Conservation (phyloP, 345 rosid genomes). For the Nephelium lappaceum region DNA sequence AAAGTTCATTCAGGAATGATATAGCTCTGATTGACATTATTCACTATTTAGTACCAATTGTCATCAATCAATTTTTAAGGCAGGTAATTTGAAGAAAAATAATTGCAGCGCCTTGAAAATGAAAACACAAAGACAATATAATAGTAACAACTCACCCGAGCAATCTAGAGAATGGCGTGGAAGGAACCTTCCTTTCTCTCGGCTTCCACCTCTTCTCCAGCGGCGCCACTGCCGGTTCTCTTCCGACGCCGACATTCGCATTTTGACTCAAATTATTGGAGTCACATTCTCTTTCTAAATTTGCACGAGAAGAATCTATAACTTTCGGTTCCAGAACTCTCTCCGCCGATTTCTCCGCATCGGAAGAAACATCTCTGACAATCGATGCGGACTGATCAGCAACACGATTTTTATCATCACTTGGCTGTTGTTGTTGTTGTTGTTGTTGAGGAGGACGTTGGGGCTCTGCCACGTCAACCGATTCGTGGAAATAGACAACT, state of each 20-base stretch:
- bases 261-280: conserved; percentile 24
- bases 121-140: background rate
- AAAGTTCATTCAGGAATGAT: background rate
- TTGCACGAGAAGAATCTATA: conserved; percentile 23
- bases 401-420: background rate
- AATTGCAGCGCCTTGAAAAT: background rate
- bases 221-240: conserved; percentile 10
- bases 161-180: conserved; percentile 88
- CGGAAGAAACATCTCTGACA: background rate
- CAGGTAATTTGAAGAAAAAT: background rate
- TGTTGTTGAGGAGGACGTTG: background rate
- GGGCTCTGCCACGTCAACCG: background rate
- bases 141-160: conserved; percentile 55
- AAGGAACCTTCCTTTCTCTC: conserved; percentile 89
- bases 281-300: conserved; percentile 27
- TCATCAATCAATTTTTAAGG: background rate
- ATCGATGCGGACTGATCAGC: conserved; percentile 11
- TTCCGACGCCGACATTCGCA: conserved; percentile 26
- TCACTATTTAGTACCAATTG: background rate
- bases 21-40: background rate
- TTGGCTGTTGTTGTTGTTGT: background rate
- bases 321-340: conserved; percentile 16
- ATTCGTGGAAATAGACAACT: conserved; percentile 58
- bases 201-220: conserved; percentile 65
- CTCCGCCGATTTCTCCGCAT: conserved; percentile 5